Conservation (phyloP, 1,139 yeast genomes). For the Nakaseomyces nivariensis region DNA sequence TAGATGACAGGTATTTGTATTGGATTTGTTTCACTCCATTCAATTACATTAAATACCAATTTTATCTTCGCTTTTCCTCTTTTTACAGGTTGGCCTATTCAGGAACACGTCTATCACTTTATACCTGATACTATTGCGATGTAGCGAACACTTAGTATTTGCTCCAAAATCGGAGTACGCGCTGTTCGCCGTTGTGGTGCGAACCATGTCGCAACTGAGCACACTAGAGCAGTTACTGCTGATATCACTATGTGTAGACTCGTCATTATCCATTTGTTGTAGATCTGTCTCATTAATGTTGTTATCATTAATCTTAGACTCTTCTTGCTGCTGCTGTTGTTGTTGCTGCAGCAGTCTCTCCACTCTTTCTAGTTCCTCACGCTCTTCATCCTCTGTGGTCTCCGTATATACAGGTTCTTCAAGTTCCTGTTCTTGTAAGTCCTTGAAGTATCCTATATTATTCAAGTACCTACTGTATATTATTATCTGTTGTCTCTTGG, state of each 20-base stretch:
- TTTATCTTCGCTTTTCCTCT: not conserved
- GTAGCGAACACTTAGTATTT: not conserved
- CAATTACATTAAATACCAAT: too few relatives aligned
- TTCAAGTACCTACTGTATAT: slow-evolving; percentile 1
- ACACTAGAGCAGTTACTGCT: not conserved
- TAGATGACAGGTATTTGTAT: too few relatives aligned
- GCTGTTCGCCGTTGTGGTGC: not conserved
- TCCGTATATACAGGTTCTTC: not conserved
- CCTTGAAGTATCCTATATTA: not conserved
- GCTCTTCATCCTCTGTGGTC: not conserved
- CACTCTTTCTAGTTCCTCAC: not conserved
- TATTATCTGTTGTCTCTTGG: slow-evolving; percentile 1
- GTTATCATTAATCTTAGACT: not conserved
- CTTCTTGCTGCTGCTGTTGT: too few relatives aligned
- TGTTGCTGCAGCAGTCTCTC: not conserved
- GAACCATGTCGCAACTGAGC: not conserved
- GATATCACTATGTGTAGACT: not conserved
- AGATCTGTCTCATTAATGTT: too few relatives aligned
- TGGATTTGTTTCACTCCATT: too few relatives aligned
- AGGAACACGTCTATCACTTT: not conserved
- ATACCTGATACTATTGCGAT: not conserved
- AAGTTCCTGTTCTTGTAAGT: not conserved
- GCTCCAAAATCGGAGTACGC: not conserved
- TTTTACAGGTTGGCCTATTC: not conserved
- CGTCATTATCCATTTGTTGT: not conserved